Conservation (phyloP, 768 basidiomycete species). For the Neoboletus brunneissimus region DNA sequence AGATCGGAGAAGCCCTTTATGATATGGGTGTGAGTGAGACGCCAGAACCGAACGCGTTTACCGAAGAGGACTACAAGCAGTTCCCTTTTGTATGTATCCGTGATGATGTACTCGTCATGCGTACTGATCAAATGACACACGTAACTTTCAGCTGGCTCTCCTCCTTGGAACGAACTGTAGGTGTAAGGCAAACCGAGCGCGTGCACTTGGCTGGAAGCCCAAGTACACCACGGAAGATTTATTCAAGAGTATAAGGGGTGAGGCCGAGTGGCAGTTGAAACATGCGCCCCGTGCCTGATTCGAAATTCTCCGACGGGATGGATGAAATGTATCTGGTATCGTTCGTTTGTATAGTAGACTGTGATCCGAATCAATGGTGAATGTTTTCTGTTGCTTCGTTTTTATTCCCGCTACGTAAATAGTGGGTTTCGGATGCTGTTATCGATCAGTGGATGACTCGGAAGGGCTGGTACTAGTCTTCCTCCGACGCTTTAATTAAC, state of each 20-base stretch:
- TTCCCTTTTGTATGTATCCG: slow-evolving; percentile 2
- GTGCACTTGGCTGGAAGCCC: slow-evolving; percentile 29
- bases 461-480: neutral
- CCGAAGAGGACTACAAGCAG: slow-evolving; percentile 20
- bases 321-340: neutral
- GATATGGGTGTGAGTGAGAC: slow-evolving; percentile 18
- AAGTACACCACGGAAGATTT: slow-evolving; percentile 32
- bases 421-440: neutral
- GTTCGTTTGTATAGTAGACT: neutral
- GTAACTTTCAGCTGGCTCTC: slow-evolving; percentile 8
- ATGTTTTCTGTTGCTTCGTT: neutral
- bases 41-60: slow-evolving; percentile 41
- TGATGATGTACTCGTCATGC: neutral
- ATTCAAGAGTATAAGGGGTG: slow-evolving; percentile 15
- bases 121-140: neutral
- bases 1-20: slow-evolving; percentile 36
- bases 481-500: neutral
- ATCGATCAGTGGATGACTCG: neutral
- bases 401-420: no score
- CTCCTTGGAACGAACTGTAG: slow-evolving; percentile 25
- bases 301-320: neutral
- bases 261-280: slow-evolving; percentile 22
- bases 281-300: neutral
- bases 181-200: slow-evolving; percentile 17
- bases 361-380: neutral